A percentile compares a stretch with the other conserved stretches of the same genome.
Conservation (phyloP, 2,329 filamentous ascomycete species). For the Talaromyces marneffei region DNA sequence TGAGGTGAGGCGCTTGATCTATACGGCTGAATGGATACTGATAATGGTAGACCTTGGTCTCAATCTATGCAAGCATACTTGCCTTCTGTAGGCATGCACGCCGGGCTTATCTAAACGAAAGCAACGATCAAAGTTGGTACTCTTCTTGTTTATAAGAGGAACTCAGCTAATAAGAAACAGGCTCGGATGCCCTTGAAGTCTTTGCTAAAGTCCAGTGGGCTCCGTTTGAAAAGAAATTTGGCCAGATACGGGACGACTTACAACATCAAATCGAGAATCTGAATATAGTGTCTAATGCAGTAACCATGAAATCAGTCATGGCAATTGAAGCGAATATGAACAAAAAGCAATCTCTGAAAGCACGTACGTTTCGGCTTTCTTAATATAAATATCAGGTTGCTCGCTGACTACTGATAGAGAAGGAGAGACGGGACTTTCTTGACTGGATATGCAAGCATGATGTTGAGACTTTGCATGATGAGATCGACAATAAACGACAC, state of each 20-base stretch:
- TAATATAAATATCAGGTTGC: neutral
- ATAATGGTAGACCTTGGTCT: constrained; percentile 7
- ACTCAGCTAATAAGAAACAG: neutral
- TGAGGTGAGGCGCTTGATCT: neutral
- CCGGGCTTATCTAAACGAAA: neutral
- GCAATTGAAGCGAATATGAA: neutral
- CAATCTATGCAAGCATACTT: constrained; percentile 10
- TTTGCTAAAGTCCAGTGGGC: constrained; percentile 13
- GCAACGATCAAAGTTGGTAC: neutral
- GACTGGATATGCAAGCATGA: constrained; percentile 10
- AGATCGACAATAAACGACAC: constrained; percentile 1
- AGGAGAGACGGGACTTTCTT: constrained; percentile 10
- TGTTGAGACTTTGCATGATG: constrained; percentile 1
- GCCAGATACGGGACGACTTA: constrained; percentile 8
- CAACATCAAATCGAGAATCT: constrained; percentile 7
- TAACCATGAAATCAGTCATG: constrained; percentile 8
- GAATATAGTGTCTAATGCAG: neutral
- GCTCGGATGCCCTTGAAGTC: neutral
- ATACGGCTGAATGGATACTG: neutral
- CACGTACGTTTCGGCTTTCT: neutral
- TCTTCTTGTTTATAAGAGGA: neutral
- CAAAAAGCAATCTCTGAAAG: neutral
- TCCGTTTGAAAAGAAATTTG: constrained; percentile 14
- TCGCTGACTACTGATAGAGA: neutral
- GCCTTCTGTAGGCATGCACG: constrained; percentile 5